Evolutionary conservation across 805 yeast species (phyloP).

Genomic region (Saccharomycopsis sp.): DNA sequence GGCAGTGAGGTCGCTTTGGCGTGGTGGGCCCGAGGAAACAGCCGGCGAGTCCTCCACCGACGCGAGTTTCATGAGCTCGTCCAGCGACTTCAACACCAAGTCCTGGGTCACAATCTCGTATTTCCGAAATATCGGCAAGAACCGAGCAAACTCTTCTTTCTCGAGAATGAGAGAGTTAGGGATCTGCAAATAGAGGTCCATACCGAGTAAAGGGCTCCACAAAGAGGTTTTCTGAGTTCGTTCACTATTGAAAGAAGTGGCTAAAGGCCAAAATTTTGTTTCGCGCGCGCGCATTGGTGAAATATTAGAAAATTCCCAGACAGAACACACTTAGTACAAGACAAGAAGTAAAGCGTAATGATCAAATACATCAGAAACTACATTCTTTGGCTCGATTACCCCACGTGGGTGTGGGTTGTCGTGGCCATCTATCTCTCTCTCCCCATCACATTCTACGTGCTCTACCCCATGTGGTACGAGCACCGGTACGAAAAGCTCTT

Average conservation of each 20-base stretch:
- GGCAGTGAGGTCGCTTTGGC: slow-evolving; percentile 19
- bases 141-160: slow-evolving; percentile 25
- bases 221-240: too few relatives aligned
- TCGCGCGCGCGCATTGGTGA: too few relatives aligned
- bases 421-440: slow-evolving; percentile 11
- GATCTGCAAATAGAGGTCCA: slow-evolving; percentile 37
- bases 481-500: slow-evolving; percentile 20
- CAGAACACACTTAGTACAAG: too few relatives aligned
- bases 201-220: too few relatives aligned
- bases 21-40: too few relatives aligned
- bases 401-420: slow-evolving; percentile 14
- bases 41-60: slow-evolving; percentile 28
- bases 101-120: slow-evolving; percentile 33
- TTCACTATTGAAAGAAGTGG: too few relatives aligned
- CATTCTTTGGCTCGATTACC: slow-evolving; percentile 13
- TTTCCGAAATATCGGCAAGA: slow-evolving; percentile 26
- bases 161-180: slow-evolving; percentile 30
- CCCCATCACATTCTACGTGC: slow-evolving; percentile 35
- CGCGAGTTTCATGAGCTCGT: slow-evolving; percentile 23
- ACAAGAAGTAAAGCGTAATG: slow-evolving; percentile 1
- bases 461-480: slow-evolving; percentile 30
- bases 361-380: background rate
- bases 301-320: too few relatives aligned
- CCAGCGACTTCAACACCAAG: slow-evolving; percentile 26
- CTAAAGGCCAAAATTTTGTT: too few relatives aligned